These are phyloP conservation scores for Eimeria maxima DNA, from an alignment of 169 alveolate species.

Conservation along the genomic window DNA sequence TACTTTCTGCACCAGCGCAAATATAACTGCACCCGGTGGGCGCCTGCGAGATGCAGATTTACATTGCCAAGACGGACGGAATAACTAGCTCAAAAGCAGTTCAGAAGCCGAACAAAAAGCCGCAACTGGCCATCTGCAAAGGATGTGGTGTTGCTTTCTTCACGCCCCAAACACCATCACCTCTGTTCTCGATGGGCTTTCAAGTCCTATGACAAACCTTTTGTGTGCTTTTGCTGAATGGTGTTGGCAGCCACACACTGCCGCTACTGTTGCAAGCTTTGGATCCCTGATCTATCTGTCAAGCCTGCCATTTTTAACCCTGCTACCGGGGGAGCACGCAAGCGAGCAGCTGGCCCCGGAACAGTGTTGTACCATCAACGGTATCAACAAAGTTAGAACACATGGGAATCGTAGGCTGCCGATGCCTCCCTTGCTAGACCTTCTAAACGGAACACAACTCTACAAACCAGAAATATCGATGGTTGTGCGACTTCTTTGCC, in stretches of 20 bases:
- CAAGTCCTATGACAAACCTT: neutral
- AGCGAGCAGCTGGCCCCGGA: neutral
- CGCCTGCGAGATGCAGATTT: neutral
- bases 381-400: neutral
- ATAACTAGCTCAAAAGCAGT: neutral
- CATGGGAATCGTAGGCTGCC: neutral
- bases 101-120: no score
- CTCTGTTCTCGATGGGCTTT: neutral
- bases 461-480: neutral
- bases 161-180: neutral
- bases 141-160: neutral
- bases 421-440: neutral
- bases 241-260: neutral
- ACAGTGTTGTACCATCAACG: neutral
- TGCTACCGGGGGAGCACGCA: neutral
- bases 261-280: neutral
- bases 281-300: neutral
- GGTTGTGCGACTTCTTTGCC: slow-evolving; percentile 8
- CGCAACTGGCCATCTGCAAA: neutral
- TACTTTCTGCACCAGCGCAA: neutral
- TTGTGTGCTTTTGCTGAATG: neutral
- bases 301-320: neutral
- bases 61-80: neutral
- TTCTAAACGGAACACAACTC: neutral
- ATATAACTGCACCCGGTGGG: neutral